Evolutionary conservation across 495 filamentous ascomycete genomes (phyloP).

Genomic region (Penicillium soppii): DNA sequence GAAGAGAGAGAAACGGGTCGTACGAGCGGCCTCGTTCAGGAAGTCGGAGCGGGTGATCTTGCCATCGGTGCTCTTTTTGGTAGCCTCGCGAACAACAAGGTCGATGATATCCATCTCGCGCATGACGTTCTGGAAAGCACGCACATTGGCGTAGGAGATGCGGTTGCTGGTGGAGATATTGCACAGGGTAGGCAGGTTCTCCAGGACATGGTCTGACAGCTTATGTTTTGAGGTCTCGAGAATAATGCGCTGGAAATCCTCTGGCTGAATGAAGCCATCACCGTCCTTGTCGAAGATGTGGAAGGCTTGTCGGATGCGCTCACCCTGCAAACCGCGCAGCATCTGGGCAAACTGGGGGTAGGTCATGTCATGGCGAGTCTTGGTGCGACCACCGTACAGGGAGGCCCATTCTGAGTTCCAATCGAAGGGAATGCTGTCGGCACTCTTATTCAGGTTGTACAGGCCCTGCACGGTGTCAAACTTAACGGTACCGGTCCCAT

Average conservation of each 20-base stretch:
- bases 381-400: conserved; percentile 84
- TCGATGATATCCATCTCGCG: conserved; percentile 97
- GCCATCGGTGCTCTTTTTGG: conserved; percentile 77
- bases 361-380: conserved; percentile 81
- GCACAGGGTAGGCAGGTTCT: conserved; percentile 89
- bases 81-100: conserved; percentile 82
- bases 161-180: conserved; percentile 91
- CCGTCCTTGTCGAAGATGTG: conserved; percentile 84
- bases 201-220: conserved; percentile 93
- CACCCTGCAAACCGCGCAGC: conserved; percentile 92
- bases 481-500: conserved; percentile 77
- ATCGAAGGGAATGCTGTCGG: conserved; percentile 84
- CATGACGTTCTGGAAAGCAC: conserved; percentile 96
- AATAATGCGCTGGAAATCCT: conserved; percentile 96
- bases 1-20: conserved; percentile 89
- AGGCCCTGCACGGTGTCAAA: conserved; percentile 79
- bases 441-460: conserved; percentile 79
- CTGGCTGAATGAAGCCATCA: conserved; percentile 96
- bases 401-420: conserved; percentile 98
- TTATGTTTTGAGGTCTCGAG: conserved; percentile 92
- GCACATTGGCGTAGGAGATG: conserved; percentile 95
- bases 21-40: conserved; percentile 85
- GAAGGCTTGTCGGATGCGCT: conserved; percentile 94
- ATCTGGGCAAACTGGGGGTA: conserved; percentile 98
- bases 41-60: conserved; percentile 95